Percentiles rank a stretch among this genome's conserved stretches.
Conservation (phyloP, 768 basidiomycete species). For the Hericium erinaceus region DNA sequence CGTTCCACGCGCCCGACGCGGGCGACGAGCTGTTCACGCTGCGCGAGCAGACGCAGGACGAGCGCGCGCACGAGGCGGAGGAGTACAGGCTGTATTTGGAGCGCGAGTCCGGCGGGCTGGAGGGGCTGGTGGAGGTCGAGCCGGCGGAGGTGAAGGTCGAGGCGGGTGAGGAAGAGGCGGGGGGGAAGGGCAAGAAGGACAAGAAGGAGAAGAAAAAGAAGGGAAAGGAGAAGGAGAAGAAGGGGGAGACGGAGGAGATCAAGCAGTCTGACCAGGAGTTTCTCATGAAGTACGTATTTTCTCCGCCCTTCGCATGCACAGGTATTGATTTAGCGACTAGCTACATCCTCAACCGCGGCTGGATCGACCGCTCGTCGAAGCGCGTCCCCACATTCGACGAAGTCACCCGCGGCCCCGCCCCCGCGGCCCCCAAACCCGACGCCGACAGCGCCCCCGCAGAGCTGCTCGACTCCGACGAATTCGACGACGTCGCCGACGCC, state of each 20-base stretch:
- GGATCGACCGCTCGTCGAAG: conserved; percentile 75
- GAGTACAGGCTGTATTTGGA: conserved; percentile 80
- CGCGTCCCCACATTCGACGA: conserved; percentile 83
- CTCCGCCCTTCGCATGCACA: not conserved
- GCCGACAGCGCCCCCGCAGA: conserved; percentile 8
- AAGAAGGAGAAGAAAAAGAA: conserved; percentile 26
- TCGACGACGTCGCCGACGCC: conserved; percentile 83
- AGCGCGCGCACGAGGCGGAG: conserved; percentile 68
- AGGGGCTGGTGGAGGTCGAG: conserved; percentile 55
- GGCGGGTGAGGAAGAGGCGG: conserved; percentile 17
- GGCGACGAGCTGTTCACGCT: conserved; percentile 65
- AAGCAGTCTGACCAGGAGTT: conserved; percentile 78
- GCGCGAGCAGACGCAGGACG: conserved; percentile 71
- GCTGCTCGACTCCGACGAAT: conserved; percentile 61
- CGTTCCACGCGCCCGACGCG: conserved; percentile 60
- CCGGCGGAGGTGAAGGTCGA: conserved; percentile 19
- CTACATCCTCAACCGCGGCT: conserved; percentile 95
- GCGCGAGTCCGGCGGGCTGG: conserved; percentile 72
- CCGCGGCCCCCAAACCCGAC: conserved; percentile 24
- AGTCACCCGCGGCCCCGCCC: conserved; percentile 35
- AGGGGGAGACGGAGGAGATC: conserved; percentile 25
- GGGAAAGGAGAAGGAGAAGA: conserved; percentile 16
- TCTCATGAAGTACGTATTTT: conserved; percentile 65
- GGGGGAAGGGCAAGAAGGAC: conserved; percentile 20
- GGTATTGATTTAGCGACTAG: conserved; percentile 29